These are phyloP conservation scores for Conticribra weissflogii DNA, from an alignment of 108 stramenopile genomes.

Conservation along the genomic window DNA sequence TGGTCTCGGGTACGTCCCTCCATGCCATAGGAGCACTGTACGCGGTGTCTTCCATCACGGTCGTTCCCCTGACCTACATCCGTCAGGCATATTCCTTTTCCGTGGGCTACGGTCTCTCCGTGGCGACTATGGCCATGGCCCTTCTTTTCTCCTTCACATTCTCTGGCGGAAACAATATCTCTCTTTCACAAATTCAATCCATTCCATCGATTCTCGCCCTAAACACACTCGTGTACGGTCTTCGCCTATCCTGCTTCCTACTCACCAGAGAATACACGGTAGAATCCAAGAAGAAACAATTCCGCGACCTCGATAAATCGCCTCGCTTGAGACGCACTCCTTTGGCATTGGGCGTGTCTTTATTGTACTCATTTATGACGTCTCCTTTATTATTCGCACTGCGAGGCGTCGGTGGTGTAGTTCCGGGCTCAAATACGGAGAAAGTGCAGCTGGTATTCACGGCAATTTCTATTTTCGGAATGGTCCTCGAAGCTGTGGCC, in stretches of 20 bases:
- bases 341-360: slow-evolving; percentile 31
- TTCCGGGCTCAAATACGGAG: slow-evolving; percentile 2
- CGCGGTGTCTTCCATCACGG: slow-evolving; percentile 27
- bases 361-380: slow-evolving; percentile 47
- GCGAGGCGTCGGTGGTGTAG: slow-evolving; percentile 13
- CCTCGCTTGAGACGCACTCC: slow-evolving; percentile 36
- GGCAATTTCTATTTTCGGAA: slow-evolving; percentile 17
- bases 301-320: slow-evolving; percentile 28
- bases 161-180: slow-evolving; percentile 1
- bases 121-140: slow-evolving; percentile 36
- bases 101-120: slow-evolving; percentile 51
- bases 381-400: slow-evolving; percentile 46
- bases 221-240: slow-evolving; percentile 33
- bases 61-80: slow-evolving; percentile 39
- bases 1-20: slow-evolving; percentile 31
- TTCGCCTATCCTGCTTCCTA: slow-evolving; percentile 34
- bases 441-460: slow-evolving; percentile 14
- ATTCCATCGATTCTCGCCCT: slow-evolving; percentile 10
- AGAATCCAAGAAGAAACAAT: slow-evolving; percentile 23
- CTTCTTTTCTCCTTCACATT: slow-evolving; percentile 24
- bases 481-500: slow-evolving; percentile 37
- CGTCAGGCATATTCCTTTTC: slow-evolving; percentile 47
- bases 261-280: slow-evolving; percentile 37
- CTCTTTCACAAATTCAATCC: slow-evolving; percentile 14
- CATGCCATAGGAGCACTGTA: slow-evolving; percentile 35